Percentiles rank a stretch among this genome's conserved stretches.
Conservation (phyloP, 2,329 filamentous ascomycete species). For the Plectosphaerella cucumerina region DNA sequence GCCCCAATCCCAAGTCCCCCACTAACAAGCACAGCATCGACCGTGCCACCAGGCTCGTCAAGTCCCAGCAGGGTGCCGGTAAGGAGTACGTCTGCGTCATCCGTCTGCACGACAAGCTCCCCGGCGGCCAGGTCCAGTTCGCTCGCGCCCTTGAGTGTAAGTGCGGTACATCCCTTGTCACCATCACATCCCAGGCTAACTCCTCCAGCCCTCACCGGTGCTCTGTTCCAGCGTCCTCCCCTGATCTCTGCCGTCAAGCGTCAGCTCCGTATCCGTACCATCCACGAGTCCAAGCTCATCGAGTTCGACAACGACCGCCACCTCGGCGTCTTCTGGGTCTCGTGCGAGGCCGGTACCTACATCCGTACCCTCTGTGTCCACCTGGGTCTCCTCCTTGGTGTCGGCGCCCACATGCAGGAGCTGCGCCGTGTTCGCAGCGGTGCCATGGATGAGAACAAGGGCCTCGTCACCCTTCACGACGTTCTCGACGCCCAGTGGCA, state of each 20-base stretch:
- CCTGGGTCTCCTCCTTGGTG: conserved; percentile 69
- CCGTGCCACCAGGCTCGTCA: conserved; percentile 93
- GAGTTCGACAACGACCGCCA: conserved; percentile 99
- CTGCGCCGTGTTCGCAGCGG: conserved; percentile 88
- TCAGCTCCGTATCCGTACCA: conserved; percentile 95
- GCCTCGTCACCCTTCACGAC: conserved; percentile 90
- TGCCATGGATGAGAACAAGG: conserved; percentile 88
- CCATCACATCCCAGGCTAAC: conserved; percentile 1
- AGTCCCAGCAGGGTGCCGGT: conserved; percentile 97
- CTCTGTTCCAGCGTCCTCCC: conserved; percentile 93
- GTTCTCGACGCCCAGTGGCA: conserved; percentile 95
- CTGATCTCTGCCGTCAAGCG: conserved; percentile 98
- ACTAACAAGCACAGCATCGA: conserved; percentile 55
- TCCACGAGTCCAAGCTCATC: conserved; percentile 92
- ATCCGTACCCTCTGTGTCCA: conserved; percentile 98
- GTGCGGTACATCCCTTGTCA: background rate
- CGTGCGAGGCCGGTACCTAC: conserved; percentile 97
- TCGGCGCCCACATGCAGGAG: conserved; percentile 98
- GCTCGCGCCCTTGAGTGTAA: conserved; percentile 80
- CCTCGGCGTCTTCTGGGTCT: conserved; percentile 98
- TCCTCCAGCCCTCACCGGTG: conserved; percentile 68
- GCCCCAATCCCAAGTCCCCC: background rate
- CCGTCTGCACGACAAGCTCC: conserved; percentile 90
- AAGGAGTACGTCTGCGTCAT: conserved; percentile 99
- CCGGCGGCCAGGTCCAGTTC: conserved; percentile 89